These are phyloP conservation scores for Hypoxylon trugodes DNA, from an alignment of 495 filamentous ascomycete species.

Conservation along the genomic window DNA sequence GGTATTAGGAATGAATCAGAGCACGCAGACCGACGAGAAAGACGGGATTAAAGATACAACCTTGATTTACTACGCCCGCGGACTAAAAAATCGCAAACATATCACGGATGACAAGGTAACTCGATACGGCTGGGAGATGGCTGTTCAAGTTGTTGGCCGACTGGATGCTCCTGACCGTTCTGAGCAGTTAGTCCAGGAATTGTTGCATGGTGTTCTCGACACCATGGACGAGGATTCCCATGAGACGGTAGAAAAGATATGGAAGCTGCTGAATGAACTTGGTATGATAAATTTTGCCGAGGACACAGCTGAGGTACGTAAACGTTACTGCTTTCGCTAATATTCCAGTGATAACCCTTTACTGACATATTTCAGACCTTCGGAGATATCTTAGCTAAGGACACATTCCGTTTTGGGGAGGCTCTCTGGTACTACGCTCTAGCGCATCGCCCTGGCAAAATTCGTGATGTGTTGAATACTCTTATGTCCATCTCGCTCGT, in stretches of 20 bases:
- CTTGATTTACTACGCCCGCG: conserved; percentile 74
- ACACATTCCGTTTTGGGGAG: conserved; percentile 76
- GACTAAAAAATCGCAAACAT: conserved; percentile 55
- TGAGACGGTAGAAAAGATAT: conserved; percentile 76
- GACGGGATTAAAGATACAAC: conserved; percentile 73
- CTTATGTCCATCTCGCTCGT: conserved; percentile 86
- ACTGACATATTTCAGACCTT: conserved; percentile 68
- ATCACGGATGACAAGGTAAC: conserved; percentile 47
- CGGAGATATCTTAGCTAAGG: conserved; percentile 72
- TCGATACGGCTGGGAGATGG: conserved; percentile 85
- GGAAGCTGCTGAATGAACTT: conserved; percentile 72
- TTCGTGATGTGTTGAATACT: conserved; percentile 82
- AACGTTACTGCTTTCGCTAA: too few species aligned
- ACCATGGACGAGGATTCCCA: conserved; percentile 69
- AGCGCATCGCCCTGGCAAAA: conserved; percentile 74
- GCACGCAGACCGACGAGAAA: conserved; percentile 52
- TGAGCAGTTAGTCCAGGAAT: conserved; percentile 67
- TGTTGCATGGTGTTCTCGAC: conserved; percentile 66
- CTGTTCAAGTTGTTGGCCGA: conserved; percentile 77
- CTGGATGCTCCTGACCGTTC: conserved; percentile 71
- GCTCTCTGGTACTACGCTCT: conserved; percentile 88
- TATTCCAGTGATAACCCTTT: conserved; percentile 14
- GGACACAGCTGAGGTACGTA: conserved; percentile 76
- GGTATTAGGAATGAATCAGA: conserved; percentile 58
- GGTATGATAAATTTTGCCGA: conserved; percentile 75